Conservation (phyloP, 148 eudicot genomes). For the Nepenthes gracilis region DNA sequence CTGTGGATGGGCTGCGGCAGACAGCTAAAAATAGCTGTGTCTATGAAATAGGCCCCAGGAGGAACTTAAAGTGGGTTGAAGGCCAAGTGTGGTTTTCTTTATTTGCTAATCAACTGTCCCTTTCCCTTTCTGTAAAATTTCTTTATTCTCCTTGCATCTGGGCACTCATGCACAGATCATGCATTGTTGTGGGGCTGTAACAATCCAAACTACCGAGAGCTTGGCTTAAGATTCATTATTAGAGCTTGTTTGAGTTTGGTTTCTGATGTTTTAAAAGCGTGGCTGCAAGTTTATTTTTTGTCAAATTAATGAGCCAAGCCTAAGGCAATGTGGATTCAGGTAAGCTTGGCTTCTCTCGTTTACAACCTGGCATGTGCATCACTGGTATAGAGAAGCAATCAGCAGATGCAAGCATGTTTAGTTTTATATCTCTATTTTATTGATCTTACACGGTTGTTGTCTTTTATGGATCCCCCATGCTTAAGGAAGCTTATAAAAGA, state of each 20-base stretch:
- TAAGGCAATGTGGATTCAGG: no score
- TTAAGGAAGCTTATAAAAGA: slow-evolving; percentile 77
- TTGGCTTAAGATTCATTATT: no score
- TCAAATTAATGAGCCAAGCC: no score
- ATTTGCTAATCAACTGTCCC: background rate
- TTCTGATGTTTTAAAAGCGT: no score
- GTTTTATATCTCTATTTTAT: background rate
- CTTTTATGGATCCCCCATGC: slow-evolving; percentile 70
- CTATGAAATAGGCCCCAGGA: slow-evolving; percentile 76
- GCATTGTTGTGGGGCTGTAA: no score
- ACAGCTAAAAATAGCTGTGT: slow-evolving; percentile 90
- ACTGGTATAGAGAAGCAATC: no score
- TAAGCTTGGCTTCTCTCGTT: no score
- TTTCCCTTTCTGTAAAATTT: background rate
- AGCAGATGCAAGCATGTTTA: background rate
- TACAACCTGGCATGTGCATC: no score
- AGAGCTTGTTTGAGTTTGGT: no score
- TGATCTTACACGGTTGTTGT: background rate
- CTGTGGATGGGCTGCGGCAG: slow-evolving; percentile 70
- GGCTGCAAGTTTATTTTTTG: no score
- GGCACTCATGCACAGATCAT: background rate
- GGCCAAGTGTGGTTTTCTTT: slow-evolving; percentile 63
- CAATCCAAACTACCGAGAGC: no score
- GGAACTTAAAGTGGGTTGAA: slow-evolving; percentile 90
- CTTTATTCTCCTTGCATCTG: background rate